phyloP scores from a whole-genome alignment of 371 early-diverging fungal genomes.

The Syncephalastrum sp. region DNA sequence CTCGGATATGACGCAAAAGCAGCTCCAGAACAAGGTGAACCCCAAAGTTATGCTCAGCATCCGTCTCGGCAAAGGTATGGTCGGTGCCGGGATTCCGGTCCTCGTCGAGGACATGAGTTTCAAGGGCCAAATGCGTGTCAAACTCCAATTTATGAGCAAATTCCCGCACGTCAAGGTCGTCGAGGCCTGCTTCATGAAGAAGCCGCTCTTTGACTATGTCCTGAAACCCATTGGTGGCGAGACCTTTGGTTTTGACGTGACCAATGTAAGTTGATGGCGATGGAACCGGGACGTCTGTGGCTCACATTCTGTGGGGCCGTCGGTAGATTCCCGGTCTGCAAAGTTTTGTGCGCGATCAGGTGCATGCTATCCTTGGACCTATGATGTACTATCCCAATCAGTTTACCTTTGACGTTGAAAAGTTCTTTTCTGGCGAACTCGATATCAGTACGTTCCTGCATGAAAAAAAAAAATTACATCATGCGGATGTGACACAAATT shows the following conservation, averaged over 20 bases:
- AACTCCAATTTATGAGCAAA: conserved; percentile 79
- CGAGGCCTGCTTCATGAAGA: conserved; percentile 87
- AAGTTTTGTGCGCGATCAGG: conserved; percentile 79
- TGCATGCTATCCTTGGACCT: conserved; percentile 69
- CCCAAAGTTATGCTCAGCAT: conserved; percentile 92
- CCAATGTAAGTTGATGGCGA: conserved; percentile 46
- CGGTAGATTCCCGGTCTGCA: conserved; percentile 77
- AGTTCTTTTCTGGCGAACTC: conserved; percentile 70
- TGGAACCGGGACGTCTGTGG: not conserved
- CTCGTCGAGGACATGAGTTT: conserved; percentile 93
- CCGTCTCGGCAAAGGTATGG: conserved; percentile 85
- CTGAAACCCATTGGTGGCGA: conserved; percentile 93
- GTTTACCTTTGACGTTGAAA: conserved; percentile 80
- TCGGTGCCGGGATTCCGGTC: conserved; percentile 93
- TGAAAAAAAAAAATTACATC: too few species aligned
- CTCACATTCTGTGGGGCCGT: not conserved
- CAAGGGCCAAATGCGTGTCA: conserved; percentile 78
- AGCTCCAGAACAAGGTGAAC: conserved; percentile 71
- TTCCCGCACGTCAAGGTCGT: conserved; percentile 90
- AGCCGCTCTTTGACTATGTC: conserved; percentile 91
- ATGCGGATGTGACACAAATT: not conserved
- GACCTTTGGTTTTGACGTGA: conserved; percentile 83
- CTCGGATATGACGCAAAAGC: conserved; percentile 63
- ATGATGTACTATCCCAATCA: conserved; percentile 88
- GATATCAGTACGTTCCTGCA: conserved; percentile 34